Conservation (phyloP, 108 stramenopile species). For the Schizochytrium sp. region DNA sequence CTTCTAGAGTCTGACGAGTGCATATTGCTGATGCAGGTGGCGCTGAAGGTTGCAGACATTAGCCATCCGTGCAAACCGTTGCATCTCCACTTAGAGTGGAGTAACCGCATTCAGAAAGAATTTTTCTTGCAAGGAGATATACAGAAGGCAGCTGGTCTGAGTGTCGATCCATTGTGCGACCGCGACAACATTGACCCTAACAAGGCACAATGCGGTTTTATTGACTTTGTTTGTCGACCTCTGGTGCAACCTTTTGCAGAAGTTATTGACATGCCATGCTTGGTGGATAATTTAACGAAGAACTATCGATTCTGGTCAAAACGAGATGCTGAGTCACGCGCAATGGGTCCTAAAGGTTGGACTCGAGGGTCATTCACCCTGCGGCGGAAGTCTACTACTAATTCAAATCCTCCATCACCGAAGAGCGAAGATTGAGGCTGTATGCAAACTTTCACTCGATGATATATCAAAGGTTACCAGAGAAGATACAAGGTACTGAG, state of each 20-base stretch:
- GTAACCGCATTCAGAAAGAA: conserved; percentile 80
- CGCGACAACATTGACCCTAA: conserved; percentile 73
- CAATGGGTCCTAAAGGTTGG: neutral
- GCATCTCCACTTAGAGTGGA: conserved; percentile 77
- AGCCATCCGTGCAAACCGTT: conserved; percentile 71
- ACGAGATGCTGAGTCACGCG: neutral
- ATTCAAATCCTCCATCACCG: too few species aligned
- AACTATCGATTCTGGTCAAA: conserved; percentile 16
- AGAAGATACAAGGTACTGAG: too few species aligned
- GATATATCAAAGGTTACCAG: too few species aligned
- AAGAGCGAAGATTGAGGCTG: neutral
- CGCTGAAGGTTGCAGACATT: conserved; percentile 73
- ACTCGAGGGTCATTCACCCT: neutral
- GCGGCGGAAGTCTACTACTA: neutral
- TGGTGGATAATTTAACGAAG: conserved; percentile 7
- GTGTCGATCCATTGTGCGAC: conserved; percentile 84
- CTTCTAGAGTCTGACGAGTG: conserved; percentile 63
- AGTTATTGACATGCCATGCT: neutral
- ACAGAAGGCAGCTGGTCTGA: conserved; percentile 76
- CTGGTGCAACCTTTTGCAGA: conserved; percentile 75
- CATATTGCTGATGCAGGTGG: conserved; percentile 71
- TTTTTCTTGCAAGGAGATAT: conserved; percentile 83
- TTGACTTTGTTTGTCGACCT: conserved; percentile 84
- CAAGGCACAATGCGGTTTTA: conserved; percentile 84
- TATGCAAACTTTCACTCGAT: neutral